phyloP scores from a whole-genome alignment of 257 asterid genomes.

The Solanum medicagineum region DNA sequence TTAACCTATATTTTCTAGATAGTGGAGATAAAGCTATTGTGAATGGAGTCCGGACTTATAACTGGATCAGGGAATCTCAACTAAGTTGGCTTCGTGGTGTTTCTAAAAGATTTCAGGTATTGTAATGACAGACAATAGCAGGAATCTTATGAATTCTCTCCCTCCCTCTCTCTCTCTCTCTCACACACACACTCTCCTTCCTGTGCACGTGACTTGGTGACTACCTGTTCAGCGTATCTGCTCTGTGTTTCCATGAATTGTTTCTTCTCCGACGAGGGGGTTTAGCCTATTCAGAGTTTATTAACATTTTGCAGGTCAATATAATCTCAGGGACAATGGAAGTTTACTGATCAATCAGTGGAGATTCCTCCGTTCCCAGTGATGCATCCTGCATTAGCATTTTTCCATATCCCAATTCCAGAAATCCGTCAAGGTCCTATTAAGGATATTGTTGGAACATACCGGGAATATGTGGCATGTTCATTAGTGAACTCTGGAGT shows the following conservation, averaged over 20 bases:
- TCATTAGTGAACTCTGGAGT: slow-evolving; percentile 64
- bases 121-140: background rate
- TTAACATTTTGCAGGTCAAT: slow-evolving; percentile 42
- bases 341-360: slow-evolving; percentile 1
- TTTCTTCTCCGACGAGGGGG: background rate
- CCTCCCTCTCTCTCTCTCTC: background rate
- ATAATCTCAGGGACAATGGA: slow-evolving; percentile 43
- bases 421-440: slow-evolving; percentile 71
- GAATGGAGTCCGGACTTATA: slow-evolving; percentile 61
- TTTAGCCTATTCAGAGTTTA: slow-evolving; percentile 16
- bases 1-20: slow-evolving; percentile 78
- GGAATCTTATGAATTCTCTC: background rate
- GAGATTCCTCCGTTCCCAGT: background rate
- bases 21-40: slow-evolving; percentile 86
- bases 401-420: slow-evolving; percentile 96
- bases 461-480: slow-evolving; percentile 57
- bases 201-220: background rate
- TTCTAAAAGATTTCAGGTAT: slow-evolving; percentile 47
- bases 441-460: slow-evolving; percentile 38
- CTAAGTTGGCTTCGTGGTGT: slow-evolving; percentile 63
- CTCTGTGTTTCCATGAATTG: background rate
- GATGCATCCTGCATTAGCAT: slow-evolving; percentile 48
- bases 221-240: background rate
- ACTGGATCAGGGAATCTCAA: slow-evolving; percentile 92
- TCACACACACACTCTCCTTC: background rate